Evolutionary conservation across 2,329 filamentous ascomycete genomes (phyloP).

Genomic region (Allantophomopsis cytisporea): DNA sequence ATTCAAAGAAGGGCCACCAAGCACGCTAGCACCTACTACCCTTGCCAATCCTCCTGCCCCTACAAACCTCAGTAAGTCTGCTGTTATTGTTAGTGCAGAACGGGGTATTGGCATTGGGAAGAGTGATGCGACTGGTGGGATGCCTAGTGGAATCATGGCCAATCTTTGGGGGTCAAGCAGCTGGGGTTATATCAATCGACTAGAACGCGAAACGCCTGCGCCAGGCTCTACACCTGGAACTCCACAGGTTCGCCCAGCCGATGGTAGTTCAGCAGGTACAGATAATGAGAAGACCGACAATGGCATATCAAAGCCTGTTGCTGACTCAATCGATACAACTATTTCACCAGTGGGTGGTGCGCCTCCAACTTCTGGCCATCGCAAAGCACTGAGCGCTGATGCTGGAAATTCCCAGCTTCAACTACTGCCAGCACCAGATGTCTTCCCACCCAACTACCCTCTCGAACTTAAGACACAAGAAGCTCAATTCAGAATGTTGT

Average conservation of each 20-base stretch:
- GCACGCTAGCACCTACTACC: conserved; percentile 67
- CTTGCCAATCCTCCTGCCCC: conserved; percentile 70
- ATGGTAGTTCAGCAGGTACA: conserved; percentile 12
- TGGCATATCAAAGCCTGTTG: conserved; percentile 5
- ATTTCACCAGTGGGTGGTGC: conserved; percentile 7
- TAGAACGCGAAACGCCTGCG: conserved; percentile 25
- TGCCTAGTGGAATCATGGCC: conserved; percentile 78
- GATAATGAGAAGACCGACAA: conserved; percentile 15
- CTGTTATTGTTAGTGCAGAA: conserved; percentile 70
- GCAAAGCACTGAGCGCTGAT: conserved; percentile 21
- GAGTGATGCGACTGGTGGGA: conserved; percentile 46
- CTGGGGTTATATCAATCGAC: conserved; percentile 56
- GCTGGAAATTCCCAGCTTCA: conserved; percentile 14
- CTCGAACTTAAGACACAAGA: conserved; percentile 73
- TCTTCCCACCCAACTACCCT: conserved; percentile 67
- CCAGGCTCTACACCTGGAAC: conserved; percentile 10
- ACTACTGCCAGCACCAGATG: conserved; percentile 17
- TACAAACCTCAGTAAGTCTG: conserved; percentile 76
- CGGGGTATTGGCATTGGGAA: conserved; percentile 50
- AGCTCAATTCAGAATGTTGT: conserved; percentile 83
- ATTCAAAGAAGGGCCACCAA: conserved; percentile 30
- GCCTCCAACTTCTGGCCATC: conserved; percentile 6
- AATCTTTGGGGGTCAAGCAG: conserved; percentile 89
- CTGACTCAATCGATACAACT: conserved; percentile 9
- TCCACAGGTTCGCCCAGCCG: conserved; percentile 9